Evolutionary conservation across 2,329 filamentous ascomycete genomes (phyloP).

Genomic region (Trichoderma aggressivum): DNA sequence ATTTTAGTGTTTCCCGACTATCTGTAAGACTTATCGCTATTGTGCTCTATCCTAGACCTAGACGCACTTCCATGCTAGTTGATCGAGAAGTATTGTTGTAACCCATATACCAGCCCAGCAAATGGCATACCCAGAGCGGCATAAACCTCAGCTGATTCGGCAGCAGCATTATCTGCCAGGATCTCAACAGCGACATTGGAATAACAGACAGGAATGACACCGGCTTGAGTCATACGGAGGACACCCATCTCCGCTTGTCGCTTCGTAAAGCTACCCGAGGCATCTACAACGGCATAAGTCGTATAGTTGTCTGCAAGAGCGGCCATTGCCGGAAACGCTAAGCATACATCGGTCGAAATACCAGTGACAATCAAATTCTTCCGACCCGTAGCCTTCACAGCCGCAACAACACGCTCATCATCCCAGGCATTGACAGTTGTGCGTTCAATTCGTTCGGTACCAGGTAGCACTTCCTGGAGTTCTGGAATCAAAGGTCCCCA

Average conservation of each 20-base stretch:
- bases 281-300: background rate
- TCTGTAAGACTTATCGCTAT: background rate
- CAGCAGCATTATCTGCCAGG: background rate
- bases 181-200: background rate
- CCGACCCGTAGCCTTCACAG: background rate
- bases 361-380: background rate
- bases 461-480: background rate
- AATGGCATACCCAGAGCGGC: background rate
- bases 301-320: background rate
- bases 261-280: background rate
- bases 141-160: background rate
- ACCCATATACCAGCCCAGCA: background rate
- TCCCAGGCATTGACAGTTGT: constrained; percentile 2
- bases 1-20: background rate
- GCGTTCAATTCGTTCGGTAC: background rate
- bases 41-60: background rate
- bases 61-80: background rate
- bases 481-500: background rate
- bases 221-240: background rate
- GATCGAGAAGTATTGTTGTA: background rate
- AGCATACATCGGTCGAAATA: background rate
- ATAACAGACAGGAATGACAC: background rate
- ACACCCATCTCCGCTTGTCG: background rate
- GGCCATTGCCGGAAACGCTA: background rate
- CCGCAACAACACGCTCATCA: background rate